A percentile compares a stretch with the other conserved stretches of the same genome.
Evolutionary conservation across 352 stramenopile genomes (phyloP).

Genomic region (Globisporangium cylindrosporum): DNA sequence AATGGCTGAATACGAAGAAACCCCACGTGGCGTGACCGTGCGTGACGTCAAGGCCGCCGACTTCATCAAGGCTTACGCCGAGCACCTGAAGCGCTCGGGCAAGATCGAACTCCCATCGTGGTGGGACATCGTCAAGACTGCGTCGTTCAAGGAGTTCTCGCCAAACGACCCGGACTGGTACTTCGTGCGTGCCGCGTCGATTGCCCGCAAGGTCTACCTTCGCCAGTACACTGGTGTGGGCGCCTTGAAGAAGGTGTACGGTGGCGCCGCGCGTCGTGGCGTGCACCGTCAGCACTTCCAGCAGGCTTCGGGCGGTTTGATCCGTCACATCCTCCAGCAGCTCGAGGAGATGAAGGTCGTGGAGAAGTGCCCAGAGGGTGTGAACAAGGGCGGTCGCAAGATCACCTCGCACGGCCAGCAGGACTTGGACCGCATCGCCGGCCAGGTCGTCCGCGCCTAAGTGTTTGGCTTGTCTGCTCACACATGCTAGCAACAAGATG

Average conservation of each 20-base stretch:
- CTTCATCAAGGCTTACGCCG: slow-evolving; percentile 98
- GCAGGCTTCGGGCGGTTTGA: slow-evolving; percentile 94
- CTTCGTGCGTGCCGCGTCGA: slow-evolving; percentile 97
- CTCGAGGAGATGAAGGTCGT: slow-evolving; percentile 99
- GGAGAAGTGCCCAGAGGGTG: slow-evolving; percentile 90
- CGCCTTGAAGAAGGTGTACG: slow-evolving; percentile 98
- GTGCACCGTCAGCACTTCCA: slow-evolving; percentile 95
- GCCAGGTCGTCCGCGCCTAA: slow-evolving; percentile 90
- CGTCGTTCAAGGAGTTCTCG: slow-evolving; percentile 97
- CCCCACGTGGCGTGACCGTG: slow-evolving; percentile 93
- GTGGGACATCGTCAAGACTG: slow-evolving; percentile 98
- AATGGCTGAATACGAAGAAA: slow-evolving; percentile 86
- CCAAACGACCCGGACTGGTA: slow-evolving; percentile 99
- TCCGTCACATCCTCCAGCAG: slow-evolving; percentile 97
- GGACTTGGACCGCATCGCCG: slow-evolving; percentile 98
- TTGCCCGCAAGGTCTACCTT: slow-evolving; percentile 98
- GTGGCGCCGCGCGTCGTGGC: slow-evolving; percentile 90
- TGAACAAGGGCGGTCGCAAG: slow-evolving; percentile 92
- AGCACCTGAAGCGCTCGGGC: slow-evolving; percentile 98
- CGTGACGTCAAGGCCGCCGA: slow-evolving; percentile 95
- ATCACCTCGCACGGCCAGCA: slow-evolving; percentile 98
- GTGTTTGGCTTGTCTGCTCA: slow-evolving; percentile 26
- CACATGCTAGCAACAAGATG: slow-evolving; percentile 16
- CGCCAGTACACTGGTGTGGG: slow-evolving; percentile 96
- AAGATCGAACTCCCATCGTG: slow-evolving; percentile 98